Conservation (phyloP, 2,329 filamentous ascomycete genomes). For the Apiospora phragmitis region DNA sequence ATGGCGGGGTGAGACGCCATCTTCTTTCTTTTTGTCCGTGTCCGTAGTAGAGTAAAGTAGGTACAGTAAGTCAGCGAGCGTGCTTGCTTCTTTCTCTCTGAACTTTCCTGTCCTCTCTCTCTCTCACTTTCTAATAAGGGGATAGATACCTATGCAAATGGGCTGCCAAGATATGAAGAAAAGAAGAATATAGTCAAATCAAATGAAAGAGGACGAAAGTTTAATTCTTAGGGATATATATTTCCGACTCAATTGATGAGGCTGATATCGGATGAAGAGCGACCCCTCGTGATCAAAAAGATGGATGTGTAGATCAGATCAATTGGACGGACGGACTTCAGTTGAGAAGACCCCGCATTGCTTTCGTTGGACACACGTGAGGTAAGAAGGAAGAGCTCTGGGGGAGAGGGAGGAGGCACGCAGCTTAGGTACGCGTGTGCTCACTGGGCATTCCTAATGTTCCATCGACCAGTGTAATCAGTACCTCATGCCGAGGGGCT, state of each 20-base stretch:
- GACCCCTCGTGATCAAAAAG: not conserved
- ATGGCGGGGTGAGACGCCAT: not conserved
- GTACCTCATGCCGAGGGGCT: not conserved
- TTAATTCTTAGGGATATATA: not conserved
- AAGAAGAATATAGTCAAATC: not conserved
- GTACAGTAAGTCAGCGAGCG: not conserved
- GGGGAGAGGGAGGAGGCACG: not conserved
- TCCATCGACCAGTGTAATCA: not conserved
- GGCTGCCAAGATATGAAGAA: not conserved
- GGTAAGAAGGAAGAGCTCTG: not conserved
- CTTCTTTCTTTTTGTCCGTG: not conserved
- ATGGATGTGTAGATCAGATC: not conserved
- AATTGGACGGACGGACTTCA: not conserved
- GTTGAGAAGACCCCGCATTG: not conserved
- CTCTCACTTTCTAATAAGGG: not conserved
- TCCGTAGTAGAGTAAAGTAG: not conserved
- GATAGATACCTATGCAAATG: not conserved
- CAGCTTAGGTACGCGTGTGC: not conserved
- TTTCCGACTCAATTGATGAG: not conserved
- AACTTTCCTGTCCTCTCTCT: not conserved
- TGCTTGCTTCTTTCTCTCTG: not conserved
- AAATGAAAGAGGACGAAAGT: not conserved
- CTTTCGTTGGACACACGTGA: not conserved
- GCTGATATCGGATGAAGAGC: not conserved
- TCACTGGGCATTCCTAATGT: not conserved